phyloP scores from a whole-genome alignment of 352 stramenopile genomes.

The Salisapilia sapeloensis region DNA sequence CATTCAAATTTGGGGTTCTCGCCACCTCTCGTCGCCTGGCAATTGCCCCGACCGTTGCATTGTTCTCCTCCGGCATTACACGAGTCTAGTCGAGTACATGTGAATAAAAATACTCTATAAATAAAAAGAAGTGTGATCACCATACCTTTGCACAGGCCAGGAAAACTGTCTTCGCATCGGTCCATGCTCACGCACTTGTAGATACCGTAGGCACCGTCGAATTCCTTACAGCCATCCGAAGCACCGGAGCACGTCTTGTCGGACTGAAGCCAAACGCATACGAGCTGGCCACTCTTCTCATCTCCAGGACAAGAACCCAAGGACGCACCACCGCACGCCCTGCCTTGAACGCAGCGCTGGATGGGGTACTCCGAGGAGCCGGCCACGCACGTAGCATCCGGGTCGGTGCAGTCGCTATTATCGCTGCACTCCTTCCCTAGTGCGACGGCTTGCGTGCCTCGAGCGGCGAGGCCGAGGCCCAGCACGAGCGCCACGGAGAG shows the following conservation, averaged over 20 bases:
- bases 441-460: conserved; percentile 4
- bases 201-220: conserved; percentile 18
- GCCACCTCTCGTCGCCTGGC: conserved; percentile 8
- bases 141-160: conserved; percentile 35
- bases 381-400: conserved; percentile 58
- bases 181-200: conserved; percentile 73
- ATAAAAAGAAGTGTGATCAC: conserved; percentile 1
- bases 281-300: conserved; percentile 31
- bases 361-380: conserved; percentile 37
- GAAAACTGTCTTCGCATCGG: conserved; percentile 57
- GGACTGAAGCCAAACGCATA: conserved; percentile 35
- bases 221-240: conserved; percentile 8
- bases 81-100: conserved; percentile 5
- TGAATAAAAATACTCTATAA: conserved; percentile 1
- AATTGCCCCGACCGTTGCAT: conserved; percentile 56
- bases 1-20: conserved; percentile 31
- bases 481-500: too few species aligned
- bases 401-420: conserved; percentile 35
- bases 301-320: conserved; percentile 45
- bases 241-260: conserved; percentile 7
- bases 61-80: conserved; percentile 26
- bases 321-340: conserved; percentile 23
- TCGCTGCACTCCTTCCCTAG: conserved; percentile 35
- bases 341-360: conserved; percentile 47
- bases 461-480: too few species aligned